Evolutionary conservation across 1,284 basidiomycete species (phyloP).

Genomic region (Malassezia sp.): DNA sequence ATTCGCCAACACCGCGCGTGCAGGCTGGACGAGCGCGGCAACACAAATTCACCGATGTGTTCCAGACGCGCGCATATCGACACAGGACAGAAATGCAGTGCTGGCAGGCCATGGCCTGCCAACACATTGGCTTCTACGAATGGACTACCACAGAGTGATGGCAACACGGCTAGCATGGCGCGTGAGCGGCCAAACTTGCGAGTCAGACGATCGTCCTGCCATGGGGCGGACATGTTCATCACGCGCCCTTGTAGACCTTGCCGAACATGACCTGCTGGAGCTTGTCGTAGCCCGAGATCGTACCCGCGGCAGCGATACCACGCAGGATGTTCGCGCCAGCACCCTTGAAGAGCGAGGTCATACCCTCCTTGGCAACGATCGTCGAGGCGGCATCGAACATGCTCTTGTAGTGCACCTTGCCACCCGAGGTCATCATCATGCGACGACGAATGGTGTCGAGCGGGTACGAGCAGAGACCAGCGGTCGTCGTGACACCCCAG

Average conservation of each 20-base stretch:
- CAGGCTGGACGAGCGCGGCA: too few species aligned
- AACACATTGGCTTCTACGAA: too few species aligned
- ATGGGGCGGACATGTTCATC: too few species aligned
- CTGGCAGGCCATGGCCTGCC: too few species aligned
- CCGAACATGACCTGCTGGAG: slow-evolving; percentile 57
- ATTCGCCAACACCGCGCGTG: too few species aligned
- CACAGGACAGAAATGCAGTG: too few species aligned
- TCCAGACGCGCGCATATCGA: too few species aligned
- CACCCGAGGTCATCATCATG: slow-evolving; percentile 47
- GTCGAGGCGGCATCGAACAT: slow-evolving; percentile 62
- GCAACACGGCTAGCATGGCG: too few species aligned
- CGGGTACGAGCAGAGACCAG: slow-evolving; percentile 47
- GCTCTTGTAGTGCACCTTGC: slow-evolving; percentile 46
- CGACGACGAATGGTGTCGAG: slow-evolving; percentile 47
- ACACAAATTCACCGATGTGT: too few species aligned
- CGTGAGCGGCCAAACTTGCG: too few species aligned
- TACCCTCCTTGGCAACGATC: slow-evolving; percentile 71
- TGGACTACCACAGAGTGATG: too few species aligned
- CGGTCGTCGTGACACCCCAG: slow-evolving; percentile 46
- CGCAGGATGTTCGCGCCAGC: slow-evolving; percentile 95
- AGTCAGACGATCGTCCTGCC: too few species aligned
- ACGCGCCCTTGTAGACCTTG: slow-evolving; percentile 44
- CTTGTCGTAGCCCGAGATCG: slow-evolving; percentile 72
- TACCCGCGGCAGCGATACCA: slow-evolving; percentile 96
- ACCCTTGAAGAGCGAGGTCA: slow-evolving; percentile 58